These are phyloP conservation scores for Ilex paraguariensis DNA, from an alignment of 305 asterid genomes.

Conservation along the genomic window DNA sequence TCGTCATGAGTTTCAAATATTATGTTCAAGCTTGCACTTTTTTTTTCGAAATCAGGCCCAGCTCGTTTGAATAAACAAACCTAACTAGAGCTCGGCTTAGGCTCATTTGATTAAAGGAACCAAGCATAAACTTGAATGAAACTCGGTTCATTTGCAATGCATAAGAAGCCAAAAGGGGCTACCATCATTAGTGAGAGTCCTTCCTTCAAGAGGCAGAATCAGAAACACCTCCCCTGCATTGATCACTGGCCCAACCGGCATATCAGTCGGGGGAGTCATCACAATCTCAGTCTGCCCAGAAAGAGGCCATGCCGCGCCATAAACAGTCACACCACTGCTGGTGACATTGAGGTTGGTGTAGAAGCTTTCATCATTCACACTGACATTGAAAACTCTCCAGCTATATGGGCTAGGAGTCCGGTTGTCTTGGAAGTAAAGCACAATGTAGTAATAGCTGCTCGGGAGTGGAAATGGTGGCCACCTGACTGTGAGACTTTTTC, in stretches of 20 bases:
- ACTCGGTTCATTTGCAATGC: background rate
- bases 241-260: slow-evolving; percentile 76
- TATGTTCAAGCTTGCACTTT: too few species aligned
- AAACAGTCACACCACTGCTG: slow-evolving; percentile 49
- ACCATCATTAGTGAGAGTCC: slow-evolving; percentile 77
- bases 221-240: slow-evolving; percentile 77
- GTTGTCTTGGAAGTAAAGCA: slow-evolving; percentile 72
- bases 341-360: slow-evolving; percentile 57
- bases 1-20: too few species aligned
- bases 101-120: background rate
- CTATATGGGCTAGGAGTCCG: slow-evolving; percentile 61
- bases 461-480: slow-evolving; percentile 78
- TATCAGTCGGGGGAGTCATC: slow-evolving; percentile 33
- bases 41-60: too few species aligned
- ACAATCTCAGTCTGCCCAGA: slow-evolving; percentile 45
- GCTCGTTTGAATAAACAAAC: too few species aligned
- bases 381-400: slow-evolving; percentile 65
- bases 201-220: slow-evolving; percentile 47
- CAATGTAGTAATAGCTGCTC: slow-evolving; percentile 50
- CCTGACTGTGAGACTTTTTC: slow-evolving; percentile 40
- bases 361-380: slow-evolving; percentile 55
- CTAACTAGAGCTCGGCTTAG: too few species aligned
- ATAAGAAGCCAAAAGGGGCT: slow-evolving; percentile 3
- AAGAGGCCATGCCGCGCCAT: slow-evolving; percentile 63
- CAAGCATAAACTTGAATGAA: background rate